Conservation (phyloP, 148 eudicot species). For the Rhododendron kiyosumense region DNA sequence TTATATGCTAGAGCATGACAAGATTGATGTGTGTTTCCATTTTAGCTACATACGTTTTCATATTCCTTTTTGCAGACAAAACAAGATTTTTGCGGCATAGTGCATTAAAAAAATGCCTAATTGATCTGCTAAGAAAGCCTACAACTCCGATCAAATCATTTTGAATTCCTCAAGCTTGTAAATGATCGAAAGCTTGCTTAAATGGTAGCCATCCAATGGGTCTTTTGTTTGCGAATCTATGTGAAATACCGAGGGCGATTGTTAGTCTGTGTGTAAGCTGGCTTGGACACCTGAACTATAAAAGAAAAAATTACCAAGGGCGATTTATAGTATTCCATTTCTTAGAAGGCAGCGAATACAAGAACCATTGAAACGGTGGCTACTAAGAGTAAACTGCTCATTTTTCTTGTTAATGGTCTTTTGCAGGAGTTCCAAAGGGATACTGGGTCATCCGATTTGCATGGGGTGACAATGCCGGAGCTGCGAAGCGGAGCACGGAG, state of each 20-base stretch:
- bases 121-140: neutral
- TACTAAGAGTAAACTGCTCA: neutral
- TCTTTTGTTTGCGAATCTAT: neutral
- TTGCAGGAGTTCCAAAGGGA: slow-evolving; percentile 29
- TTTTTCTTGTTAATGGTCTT: neutral
- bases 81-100: neutral
- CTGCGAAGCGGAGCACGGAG: slow-evolving; percentile 97
- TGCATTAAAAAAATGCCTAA: neutral
- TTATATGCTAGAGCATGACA: neutral
- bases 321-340: neutral
- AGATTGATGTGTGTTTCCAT: neutral
- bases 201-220: neutral
- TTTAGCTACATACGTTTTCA: neutral
- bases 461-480: slow-evolving; percentile 99
- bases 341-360: neutral
- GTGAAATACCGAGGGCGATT: neutral
- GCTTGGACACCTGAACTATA: neutral
- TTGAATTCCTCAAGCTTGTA: neutral
- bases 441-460: slow-evolving; percentile 47
- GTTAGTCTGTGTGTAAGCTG: neutral
- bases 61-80: neutral
- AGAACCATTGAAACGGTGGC: neutral
- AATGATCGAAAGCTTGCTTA: neutral
- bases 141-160: neutral
- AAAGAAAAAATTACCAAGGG: neutral